Conservation (phyloP, 176 grass and related monocot genomes). For the Leersia perrieri region DNA sequence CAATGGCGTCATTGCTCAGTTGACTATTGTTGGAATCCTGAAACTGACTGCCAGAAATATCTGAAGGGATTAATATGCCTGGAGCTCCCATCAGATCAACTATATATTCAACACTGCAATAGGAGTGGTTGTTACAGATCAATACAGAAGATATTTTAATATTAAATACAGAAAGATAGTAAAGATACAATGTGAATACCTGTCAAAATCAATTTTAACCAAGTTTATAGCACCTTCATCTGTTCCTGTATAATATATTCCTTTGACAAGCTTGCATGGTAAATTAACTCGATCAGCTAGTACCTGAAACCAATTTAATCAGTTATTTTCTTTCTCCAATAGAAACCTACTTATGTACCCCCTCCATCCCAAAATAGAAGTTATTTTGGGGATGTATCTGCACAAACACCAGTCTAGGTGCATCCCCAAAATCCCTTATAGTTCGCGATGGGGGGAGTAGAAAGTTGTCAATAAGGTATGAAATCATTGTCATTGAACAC, state of each 20-base stretch:
- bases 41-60: conserved; percentile 72
- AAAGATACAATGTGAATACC: conserved; percentile 49
- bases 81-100: conserved; percentile 98
- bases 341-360: background rate
- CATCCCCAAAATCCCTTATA: no score
- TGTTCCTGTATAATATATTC: conserved; percentile 84
- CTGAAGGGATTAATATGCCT: conserved; percentile 90
- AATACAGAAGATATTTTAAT: background rate
- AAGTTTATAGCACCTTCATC: conserved; percentile 98
- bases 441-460: no score
- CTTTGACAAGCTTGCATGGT: conserved; percentile 96
- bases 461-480: background rate
- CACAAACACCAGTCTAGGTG: no score
- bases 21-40: conserved; percentile 68
- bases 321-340: conserved; percentile 19
- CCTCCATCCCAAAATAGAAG: no score
- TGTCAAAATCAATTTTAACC: conserved; percentile 88
- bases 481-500: background rate
- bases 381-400: no score
- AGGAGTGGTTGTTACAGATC: conserved; percentile 10
- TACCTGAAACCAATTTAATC: conserved; percentile 61
- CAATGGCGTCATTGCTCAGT: conserved; percentile 56
- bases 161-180: conserved; percentile 22
- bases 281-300: conserved; percentile 89
- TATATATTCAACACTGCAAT: conserved; percentile 80